phyloP scores from a whole-genome alignment of 2,329 filamentous ascomycete genomes.

The Trichoderma simmonsii region DNA sequence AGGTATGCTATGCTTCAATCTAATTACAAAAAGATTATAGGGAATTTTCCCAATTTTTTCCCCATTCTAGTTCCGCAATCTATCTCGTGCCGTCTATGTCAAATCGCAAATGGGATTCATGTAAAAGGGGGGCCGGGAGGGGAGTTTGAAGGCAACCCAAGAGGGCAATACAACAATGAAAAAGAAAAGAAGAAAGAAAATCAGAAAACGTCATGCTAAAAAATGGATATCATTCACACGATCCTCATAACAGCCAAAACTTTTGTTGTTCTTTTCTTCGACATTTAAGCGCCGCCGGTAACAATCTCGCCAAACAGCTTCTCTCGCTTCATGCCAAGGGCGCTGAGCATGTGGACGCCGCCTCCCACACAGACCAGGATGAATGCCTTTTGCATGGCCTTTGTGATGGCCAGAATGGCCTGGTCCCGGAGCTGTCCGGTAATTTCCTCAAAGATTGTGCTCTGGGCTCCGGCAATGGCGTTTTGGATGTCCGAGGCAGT shows the following conservation, averaged over 20 bases:
- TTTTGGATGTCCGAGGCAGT: slow-evolving; percentile 14
- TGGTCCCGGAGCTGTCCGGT: background rate
- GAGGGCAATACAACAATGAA: background rate
- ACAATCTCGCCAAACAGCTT: slow-evolving; percentile 20
- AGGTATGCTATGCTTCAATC: background rate
- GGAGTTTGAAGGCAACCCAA: background rate
- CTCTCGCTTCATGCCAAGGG: slow-evolving; percentile 18
- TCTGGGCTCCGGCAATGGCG: slow-evolving; percentile 18
- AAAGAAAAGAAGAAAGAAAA: background rate
- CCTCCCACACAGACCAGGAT: slow-evolving; percentile 14
- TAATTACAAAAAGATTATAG: background rate
- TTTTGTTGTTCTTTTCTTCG: no score
- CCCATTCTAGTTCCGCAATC: background rate
- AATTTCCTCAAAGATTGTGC: slow-evolving; percentile 16
- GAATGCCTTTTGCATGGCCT: slow-evolving; percentile 16
- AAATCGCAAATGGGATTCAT: background rate
- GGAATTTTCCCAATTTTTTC: background rate
- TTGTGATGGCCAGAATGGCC: slow-evolving; percentile 17
- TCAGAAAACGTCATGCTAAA: background rate
- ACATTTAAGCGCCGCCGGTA: background rate
- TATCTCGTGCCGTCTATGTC: background rate
- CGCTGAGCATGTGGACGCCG: background rate
- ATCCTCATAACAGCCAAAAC: background rate
- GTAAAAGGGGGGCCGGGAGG: background rate
- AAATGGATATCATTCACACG: background rate